phyloP scores from a whole-genome alignment of 73 alveolate genomes.

The Diophrys appendiculata region DNA sequence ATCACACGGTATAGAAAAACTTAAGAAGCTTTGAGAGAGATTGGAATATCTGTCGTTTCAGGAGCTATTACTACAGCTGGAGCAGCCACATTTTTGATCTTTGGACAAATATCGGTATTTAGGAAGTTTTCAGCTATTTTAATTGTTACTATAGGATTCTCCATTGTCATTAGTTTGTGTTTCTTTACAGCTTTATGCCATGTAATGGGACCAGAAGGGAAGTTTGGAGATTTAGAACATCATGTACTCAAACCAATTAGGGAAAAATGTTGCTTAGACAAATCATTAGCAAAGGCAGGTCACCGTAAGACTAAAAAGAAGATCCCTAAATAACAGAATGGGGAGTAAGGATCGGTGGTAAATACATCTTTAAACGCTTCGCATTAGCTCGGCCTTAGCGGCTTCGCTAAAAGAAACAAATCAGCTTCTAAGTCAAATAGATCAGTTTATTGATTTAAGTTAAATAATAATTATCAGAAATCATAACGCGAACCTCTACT shows the following conservation, averaged over 20 bases:
- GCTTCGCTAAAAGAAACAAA: no score
- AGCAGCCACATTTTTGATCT: conserved; percentile 8
- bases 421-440: no score
- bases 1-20: not conserved
- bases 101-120: not conserved
- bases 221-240: not conserved
- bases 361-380: no score
- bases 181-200: not conserved
- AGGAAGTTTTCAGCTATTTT: conserved; percentile 1
- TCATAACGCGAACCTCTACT: no score
- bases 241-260: not conserved
- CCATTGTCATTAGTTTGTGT: not conserved
- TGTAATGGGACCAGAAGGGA: not conserved
- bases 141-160: not conserved
- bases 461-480: no score
- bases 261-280: not conserved
- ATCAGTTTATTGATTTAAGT: no score
- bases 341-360: no score
- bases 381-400: no score
- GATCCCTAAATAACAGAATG: no score
- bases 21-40: conserved; percentile 7
- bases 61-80: conserved; percentile 34
- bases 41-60: conserved; percentile 29
- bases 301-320: no score
- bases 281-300: no score